These are phyloP conservation scores for Naegleria fowleri DNA, from an alignment of 208 protist species.

Conservation along the genomic window DNA sequence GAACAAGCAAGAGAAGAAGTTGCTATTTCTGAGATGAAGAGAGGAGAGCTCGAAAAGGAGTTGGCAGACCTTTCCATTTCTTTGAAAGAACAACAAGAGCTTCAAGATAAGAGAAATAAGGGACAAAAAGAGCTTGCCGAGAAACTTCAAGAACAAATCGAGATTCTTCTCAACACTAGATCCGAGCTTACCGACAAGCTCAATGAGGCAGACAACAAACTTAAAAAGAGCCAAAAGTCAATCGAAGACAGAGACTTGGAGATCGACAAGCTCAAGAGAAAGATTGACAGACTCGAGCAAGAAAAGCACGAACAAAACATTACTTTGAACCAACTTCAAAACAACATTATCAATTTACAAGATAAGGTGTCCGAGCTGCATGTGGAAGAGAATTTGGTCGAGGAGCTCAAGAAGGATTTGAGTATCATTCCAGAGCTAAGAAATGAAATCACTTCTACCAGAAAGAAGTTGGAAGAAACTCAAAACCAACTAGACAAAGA, in stretches of 20 bases:
- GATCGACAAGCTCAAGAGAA: constrained; percentile 1
- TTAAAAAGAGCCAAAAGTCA: neutral
- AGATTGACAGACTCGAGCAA: neutral
- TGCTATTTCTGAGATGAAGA: neutral
- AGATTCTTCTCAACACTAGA: neutral
- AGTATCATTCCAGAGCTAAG: constrained; percentile 13
- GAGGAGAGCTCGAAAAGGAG: neutral
- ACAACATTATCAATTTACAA: neutral
- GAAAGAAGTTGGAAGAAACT: neutral
- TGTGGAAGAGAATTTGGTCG: neutral
- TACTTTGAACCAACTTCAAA: neutral
- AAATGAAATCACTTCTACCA: neutral
- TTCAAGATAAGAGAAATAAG: neutral
- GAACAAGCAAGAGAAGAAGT: neutral
- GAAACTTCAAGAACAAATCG: constrained; percentile 17
- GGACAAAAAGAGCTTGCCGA: neutral
- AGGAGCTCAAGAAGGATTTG: neutral
- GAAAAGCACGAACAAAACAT: neutral
- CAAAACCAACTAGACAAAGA: neutral
- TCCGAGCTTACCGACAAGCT: neutral
- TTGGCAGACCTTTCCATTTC: neutral
- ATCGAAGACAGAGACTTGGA: neutral
- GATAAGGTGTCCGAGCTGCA: neutral
- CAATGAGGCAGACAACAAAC: neutral
- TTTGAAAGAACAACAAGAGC: neutral